Conservation (phyloP, 108 stramenopile genomes). For the Bacterosira constricta region DNA sequence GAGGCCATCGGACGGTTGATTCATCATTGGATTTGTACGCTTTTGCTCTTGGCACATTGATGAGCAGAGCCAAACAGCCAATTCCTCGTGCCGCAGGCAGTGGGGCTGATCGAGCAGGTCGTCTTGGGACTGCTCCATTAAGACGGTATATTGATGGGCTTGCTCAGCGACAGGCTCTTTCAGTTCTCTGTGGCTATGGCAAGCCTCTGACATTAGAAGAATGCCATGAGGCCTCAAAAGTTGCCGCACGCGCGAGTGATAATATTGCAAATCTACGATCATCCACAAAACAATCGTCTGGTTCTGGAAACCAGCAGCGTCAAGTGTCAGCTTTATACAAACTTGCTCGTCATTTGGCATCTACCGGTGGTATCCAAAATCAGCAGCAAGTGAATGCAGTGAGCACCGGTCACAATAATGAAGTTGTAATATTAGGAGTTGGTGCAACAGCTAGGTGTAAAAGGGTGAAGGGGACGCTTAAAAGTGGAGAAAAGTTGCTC, state of each 20-base stretch:
- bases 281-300: conserved; percentile 20
- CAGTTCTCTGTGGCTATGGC: conserved; percentile 72
- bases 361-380: conserved; percentile 26
- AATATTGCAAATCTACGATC: conserved; percentile 51
- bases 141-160: conserved; percentile 84
- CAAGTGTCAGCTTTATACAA: conserved; percentile 46
- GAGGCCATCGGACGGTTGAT: conserved; percentile 83
- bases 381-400: conserved; percentile 47
- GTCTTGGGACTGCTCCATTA: conserved; percentile 81
- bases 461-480: conserved; percentile 60
- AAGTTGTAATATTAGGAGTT: conserved; percentile 65
- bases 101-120: conserved; percentile 55
- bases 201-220: conserved; percentile 62
- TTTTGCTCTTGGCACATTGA: conserved; percentile 41
- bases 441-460: conserved; percentile 55
- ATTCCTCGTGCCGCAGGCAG: conserved; percentile 66
- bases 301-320: conserved; percentile 13
- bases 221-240: conserved; percentile 56
- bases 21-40: conserved; percentile 73
- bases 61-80: conserved; percentile 55
- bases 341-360: conserved; percentile 37
- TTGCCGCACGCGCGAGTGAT: conserved; percentile 58
- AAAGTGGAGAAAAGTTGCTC: conserved; percentile 56
- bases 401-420: conserved; percentile 67
- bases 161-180: conserved; percentile 76